Evolutionary conservation across 768 basidiomycete species (phyloP).

Genomic region (Lactarius deliciosus): DNA sequence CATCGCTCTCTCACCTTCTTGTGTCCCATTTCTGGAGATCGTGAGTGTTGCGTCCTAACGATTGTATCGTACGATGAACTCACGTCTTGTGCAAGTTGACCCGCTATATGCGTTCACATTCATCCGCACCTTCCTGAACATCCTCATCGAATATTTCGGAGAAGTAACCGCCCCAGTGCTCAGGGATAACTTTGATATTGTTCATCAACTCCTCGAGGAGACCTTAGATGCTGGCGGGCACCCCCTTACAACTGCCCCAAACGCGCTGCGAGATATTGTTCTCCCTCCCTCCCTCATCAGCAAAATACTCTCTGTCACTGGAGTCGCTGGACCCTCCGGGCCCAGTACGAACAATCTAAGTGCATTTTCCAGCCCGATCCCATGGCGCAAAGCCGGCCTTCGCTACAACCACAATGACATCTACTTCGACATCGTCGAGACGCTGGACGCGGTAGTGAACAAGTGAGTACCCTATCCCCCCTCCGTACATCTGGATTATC

Average conservation of each 20-base stretch:
- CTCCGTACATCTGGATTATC: too few relatives aligned
- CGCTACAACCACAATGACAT: conserved; percentile 88
- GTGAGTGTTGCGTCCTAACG: conserved; percentile 44
- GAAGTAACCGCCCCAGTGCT: conserved; percentile 75
- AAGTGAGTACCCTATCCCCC: conserved; percentile 47
- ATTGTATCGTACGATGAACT: neutral
- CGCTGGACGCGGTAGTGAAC: conserved; percentile 74
- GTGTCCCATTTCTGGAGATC: conserved; percentile 80
- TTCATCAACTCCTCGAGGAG: conserved; percentile 96
- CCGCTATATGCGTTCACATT: conserved; percentile 90
- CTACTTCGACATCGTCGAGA: conserved; percentile 87
- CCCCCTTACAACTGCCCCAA: conserved; percentile 87
- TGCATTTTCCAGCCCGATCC: conserved; percentile 85
- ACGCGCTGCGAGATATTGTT: conserved; percentile 90
- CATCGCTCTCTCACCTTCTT: conserved; percentile 74
- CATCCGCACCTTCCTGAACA: conserved; percentile 78
- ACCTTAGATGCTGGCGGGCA: conserved; percentile 92
- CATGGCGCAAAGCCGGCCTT: conserved; percentile 86
- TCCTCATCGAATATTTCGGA: conserved; percentile 85
- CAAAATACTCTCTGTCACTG: conserved; percentile 50
- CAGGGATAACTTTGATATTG: conserved; percentile 91
- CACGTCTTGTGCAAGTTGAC: conserved; percentile 55
- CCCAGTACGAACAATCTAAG: conserved; percentile 34
- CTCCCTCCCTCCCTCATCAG: conserved; percentile 81
- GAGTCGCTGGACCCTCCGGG: conserved; percentile 42